phyloP scores from a whole-genome alignment of 371 early-diverging fungal genomes.

The Rhizopus arrhizus region DNA sequence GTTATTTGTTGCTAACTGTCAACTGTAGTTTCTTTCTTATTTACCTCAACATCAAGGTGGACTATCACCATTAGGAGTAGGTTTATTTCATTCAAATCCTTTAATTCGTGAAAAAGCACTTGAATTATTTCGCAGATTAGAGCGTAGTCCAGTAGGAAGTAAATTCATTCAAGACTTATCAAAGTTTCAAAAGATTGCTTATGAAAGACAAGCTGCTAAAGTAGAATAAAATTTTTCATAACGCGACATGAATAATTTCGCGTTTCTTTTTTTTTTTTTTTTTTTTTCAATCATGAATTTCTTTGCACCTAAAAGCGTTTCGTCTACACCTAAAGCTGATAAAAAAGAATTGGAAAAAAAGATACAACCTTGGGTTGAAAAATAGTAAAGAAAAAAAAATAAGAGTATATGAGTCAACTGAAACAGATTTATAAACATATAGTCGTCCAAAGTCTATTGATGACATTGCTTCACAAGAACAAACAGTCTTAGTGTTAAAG shows the following conservation, averaged over 20 bases:
- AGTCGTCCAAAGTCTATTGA: conserved; percentile 89
- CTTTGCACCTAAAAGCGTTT: conserved; percentile 19
- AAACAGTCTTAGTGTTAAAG: conserved; percentile 83
- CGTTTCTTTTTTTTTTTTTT: too few relatives aligned
- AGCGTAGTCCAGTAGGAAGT: conserved; percentile 61
- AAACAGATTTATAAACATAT: neutral
- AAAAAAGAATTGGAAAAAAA: conserved; percentile 15
- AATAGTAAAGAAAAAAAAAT: conserved; percentile 60
- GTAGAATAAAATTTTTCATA: too few relatives aligned
- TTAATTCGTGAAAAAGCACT: conserved; percentile 65
- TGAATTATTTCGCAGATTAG: conserved; percentile 67
- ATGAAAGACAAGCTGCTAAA: conserved; percentile 34
- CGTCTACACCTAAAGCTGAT: conserved; percentile 1
- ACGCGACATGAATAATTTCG: too few relatives aligned
- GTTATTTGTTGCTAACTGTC: neutral
- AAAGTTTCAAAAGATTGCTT: conserved; percentile 49
- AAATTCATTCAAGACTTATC: conserved; percentile 47
- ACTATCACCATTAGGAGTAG: conserved; percentile 74
- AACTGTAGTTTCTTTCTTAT: conserved; percentile 66
- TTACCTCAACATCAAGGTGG: conserved; percentile 86
- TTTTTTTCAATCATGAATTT: conserved; percentile 11
- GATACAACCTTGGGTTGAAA: conserved; percentile 78
- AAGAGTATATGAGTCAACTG: neutral
- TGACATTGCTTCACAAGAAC: conserved; percentile 89
- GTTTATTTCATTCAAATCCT: conserved; percentile 76